A percentile compares a stretch with the other conserved stretches of the same genome.
Conservation (phyloP, 371 early-diverging fungal species). For the Coemansia sp. region DNA sequence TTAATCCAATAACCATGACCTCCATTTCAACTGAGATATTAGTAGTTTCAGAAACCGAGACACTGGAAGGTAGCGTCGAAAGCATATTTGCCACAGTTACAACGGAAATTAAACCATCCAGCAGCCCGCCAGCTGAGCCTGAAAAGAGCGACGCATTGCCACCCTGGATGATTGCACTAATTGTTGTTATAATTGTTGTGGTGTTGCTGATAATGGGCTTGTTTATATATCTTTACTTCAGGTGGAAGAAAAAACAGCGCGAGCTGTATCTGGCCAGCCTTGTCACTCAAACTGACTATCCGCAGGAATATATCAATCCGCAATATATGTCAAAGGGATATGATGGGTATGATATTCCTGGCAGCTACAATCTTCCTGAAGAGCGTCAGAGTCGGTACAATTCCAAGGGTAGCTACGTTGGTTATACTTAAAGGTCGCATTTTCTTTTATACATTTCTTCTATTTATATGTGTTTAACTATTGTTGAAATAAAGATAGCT, state of each 20-base stretch:
- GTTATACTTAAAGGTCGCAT: not conserved
- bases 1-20: not conserved
- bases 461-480: not conserved
- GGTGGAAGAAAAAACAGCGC: not conserved
- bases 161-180: slow-evolving; percentile 2
- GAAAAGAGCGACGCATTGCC: not conserved
- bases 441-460: not conserved
- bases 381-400: slow-evolving; percentile 7
- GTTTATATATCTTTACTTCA: not conserved
- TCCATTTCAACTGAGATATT: not conserved
- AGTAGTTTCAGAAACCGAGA: not conserved
- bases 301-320: too few species aligned
- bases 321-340: not conserved
- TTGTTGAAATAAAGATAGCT: not conserved
- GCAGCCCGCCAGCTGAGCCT: not conserved
- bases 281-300: not conserved
- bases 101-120: not conserved
- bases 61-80: not conserved
- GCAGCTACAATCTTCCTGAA: not conserved
- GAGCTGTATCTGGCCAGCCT: not conserved
- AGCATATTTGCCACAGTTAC: slow-evolving; percentile 1
- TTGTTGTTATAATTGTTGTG: not conserved
- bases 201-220: not conserved
- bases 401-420: slow-evolving; percentile 5
- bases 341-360: not conserved